Conservation (phyloP, 1,284 basidiomycete species). For the Fomitopsis pinicola region DNA sequence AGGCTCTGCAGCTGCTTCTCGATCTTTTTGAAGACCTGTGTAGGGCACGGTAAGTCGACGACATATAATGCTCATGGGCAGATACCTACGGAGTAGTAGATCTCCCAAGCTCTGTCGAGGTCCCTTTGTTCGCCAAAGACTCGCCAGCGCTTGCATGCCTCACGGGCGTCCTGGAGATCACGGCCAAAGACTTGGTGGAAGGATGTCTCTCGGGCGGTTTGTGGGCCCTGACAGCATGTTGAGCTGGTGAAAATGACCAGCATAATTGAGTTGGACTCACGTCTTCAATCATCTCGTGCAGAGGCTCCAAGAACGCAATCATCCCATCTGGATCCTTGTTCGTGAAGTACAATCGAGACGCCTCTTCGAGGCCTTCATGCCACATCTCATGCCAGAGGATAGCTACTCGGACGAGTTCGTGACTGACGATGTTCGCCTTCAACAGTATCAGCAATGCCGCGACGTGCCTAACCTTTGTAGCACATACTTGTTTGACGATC, state of each 20-base stretch:
- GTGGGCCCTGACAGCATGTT: constrained; percentile 63
- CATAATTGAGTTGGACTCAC: constrained; percentile 40
- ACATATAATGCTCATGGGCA: background rate
- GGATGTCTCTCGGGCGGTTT: constrained; percentile 92
- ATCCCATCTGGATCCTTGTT: constrained; percentile 99
- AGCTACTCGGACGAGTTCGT: constrained; percentile 95
- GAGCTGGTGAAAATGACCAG: background rate
- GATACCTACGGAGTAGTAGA: constrained; percentile 82
- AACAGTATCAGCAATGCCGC: background rate
- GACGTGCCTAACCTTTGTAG: background rate
- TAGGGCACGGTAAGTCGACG: background rate
- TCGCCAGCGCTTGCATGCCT: constrained; percentile 86
- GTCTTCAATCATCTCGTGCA: constrained; percentile 91
- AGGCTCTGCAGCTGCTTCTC: constrained; percentile 91
- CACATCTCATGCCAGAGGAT: constrained; percentile 99
- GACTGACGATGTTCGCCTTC: constrained; percentile 85
- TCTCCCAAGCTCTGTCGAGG: constrained; percentile 99
- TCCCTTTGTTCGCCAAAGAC: constrained; percentile 87
- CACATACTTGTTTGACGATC: constrained; percentile 82
- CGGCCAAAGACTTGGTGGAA: constrained; percentile 95
- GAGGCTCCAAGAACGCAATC: constrained; percentile 91
- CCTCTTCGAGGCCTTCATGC: constrained; percentile 99
- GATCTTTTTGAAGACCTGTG: constrained; percentile 91
- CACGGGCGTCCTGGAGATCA: constrained; percentile 92
- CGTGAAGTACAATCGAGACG: constrained; percentile 94